Percentiles rank a stretch among this genome's conserved stretches.
These are phyloP conservation scores for Suhomyces ambrosiae DNA, from an alignment of 1,139 yeast species.

Conservation along the genomic window DNA sequence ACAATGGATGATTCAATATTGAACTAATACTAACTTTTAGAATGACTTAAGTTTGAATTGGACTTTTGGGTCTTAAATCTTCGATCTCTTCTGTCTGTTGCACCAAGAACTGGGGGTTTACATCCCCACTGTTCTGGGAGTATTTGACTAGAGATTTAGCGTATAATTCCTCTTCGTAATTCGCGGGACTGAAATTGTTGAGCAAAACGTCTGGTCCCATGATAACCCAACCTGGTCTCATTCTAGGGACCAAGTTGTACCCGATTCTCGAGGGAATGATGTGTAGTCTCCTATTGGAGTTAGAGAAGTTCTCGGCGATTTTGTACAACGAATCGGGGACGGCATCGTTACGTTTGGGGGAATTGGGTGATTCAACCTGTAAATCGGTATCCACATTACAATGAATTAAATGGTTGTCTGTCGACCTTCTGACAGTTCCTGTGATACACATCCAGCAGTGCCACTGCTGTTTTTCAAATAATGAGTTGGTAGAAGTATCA, in stretches of 20 bases:
- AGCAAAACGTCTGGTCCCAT: conserved; percentile 80
- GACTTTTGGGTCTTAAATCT: conserved; percentile 80
- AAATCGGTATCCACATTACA: conserved; percentile 92
- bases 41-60: conserved; percentile 30
- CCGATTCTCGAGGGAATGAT: conserved; percentile 76
- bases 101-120: conserved; percentile 44
- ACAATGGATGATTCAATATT: conserved; percentile 9
- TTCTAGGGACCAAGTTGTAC: conserved; percentile 59
- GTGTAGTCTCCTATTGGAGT: conserved; percentile 79
- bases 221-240: conserved; percentile 90
- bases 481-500: conserved; percentile 22
- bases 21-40: conserved; percentile 11
- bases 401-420: conserved; percentile 81
- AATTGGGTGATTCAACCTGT: conserved; percentile 50
- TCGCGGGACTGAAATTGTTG: conserved; percentile 58
- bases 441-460: conserved; percentile 98
- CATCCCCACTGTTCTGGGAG: conserved; percentile 23
- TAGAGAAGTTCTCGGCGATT: conserved; percentile 88
- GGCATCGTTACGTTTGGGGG: conserved; percentile 30
- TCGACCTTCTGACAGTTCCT: conserved; percentile 86
- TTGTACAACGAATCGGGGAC: conserved; percentile 77
- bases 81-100: conserved; percentile 78
- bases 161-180: conserved; percentile 37
- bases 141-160: conserved; percentile 36
- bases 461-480: conserved; percentile 65